Evolutionary conservation across 2,329 filamentous ascomycete species (phyloP).

Genomic region (Sphaerulina populicola): DNA sequence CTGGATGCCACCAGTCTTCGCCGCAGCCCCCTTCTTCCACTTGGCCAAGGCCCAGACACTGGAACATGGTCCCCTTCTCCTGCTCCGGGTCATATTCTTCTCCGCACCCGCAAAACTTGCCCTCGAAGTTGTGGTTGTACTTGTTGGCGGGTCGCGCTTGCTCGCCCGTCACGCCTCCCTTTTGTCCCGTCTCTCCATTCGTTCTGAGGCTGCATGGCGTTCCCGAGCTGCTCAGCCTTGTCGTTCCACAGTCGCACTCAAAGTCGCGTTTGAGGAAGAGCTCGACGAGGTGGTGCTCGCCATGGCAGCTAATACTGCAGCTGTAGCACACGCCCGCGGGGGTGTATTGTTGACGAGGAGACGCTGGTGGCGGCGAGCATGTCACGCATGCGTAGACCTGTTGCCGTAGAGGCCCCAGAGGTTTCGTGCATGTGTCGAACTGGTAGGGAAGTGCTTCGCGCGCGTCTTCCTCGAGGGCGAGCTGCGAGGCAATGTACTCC

Average conservation of each 20-base stretch:
- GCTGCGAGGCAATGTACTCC: constrained; percentile 75
- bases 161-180: constrained; percentile 70
- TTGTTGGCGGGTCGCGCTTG: constrained; percentile 63
- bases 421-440: constrained; percentile 85
- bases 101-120: constrained; percentile 82
- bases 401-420: constrained; percentile 81
- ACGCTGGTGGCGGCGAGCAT: constrained; percentile 71
- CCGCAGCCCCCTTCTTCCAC: constrained; percentile 79
- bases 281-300: constrained; percentile 88
- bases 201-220: constrained; percentile 69
- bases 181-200: constrained; percentile 63
- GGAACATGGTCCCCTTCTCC: constrained; percentile 97
- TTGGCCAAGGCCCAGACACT: constrained; percentile 78
- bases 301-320: constrained; percentile 93
- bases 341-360: constrained; percentile 54
- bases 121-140: constrained; percentile 94
- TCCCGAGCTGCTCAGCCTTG: constrained; percentile 56
- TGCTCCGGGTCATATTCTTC: constrained; percentile 80
- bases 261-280: constrained; percentile 95
- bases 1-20: constrained; percentile 96
- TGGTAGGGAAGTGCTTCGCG: constrained; percentile 92
- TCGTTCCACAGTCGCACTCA: constrained; percentile 91
- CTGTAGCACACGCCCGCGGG: constrained; percentile 89
- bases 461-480: constrained; percentile 87
- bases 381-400: constrained; percentile 87